Conservation (phyloP, 2,329 filamentous ascomycete genomes). For the Alternaria alternata region DNA sequence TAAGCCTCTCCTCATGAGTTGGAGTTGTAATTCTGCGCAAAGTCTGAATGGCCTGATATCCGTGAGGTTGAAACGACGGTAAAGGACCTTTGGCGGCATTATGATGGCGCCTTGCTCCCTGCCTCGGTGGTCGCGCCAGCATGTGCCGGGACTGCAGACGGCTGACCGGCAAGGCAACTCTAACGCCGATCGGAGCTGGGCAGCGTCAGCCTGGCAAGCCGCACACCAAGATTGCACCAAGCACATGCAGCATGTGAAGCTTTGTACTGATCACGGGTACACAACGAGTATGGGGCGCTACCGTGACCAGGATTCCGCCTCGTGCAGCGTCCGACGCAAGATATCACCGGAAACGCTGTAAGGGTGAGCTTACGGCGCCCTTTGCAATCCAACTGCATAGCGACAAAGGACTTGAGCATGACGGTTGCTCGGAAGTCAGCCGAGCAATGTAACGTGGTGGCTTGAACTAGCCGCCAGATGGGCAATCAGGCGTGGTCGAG, state of each 20-base stretch:
- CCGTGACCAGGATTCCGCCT: not conserved
- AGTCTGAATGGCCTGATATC: not conserved
- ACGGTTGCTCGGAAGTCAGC: constrained; percentile 3
- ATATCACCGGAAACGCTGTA: not conserved
- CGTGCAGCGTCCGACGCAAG: not conserved
- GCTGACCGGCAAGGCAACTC: constrained; percentile 9
- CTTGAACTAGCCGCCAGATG: not conserved
- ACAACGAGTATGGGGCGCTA: not conserved
- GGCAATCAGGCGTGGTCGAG: not conserved
- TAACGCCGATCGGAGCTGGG: constrained; percentile 8
- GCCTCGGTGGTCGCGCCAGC: constrained; percentile 7
- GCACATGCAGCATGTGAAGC: not conserved
- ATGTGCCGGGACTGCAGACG: constrained; percentile 6
- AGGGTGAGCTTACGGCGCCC: constrained; percentile 4
- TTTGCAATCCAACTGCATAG: not conserved
- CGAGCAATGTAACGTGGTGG: constrained; percentile 14
- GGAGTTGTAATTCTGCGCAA: not conserved
- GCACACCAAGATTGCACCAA: constrained; percentile 5
- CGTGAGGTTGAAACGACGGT: not conserved
- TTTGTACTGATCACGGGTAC: constrained; percentile 5
- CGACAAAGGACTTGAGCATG: not conserved
- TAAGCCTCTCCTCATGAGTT: not conserved
- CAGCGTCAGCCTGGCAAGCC: constrained; percentile 10
- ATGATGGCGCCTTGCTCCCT: constrained; percentile 3
- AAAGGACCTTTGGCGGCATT: constrained; percentile 2